Percentiles rank a stretch among this genome's conserved stretches.
phyloP scores from a whole-genome alignment of 805 yeast genomes.

The Saturnispora hagleri region DNA sequence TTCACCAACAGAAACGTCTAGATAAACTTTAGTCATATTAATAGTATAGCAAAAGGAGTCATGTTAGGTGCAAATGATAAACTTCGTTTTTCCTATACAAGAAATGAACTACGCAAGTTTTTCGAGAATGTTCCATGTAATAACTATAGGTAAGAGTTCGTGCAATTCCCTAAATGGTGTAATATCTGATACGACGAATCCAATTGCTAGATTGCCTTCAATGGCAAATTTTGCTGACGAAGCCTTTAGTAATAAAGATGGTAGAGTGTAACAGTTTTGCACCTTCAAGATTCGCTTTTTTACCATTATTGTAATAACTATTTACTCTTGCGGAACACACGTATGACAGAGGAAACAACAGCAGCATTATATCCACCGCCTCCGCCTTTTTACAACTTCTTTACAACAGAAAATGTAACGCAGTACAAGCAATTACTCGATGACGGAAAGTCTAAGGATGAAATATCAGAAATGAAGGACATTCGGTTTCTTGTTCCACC shows the following conservation, averaged over 20 bases:
- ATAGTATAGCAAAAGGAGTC: neutral
- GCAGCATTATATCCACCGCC: slow-evolving; percentile 92
- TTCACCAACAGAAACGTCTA: slow-evolving; percentile 73
- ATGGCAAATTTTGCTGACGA: neutral
- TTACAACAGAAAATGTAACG: slow-evolving; percentile 58
- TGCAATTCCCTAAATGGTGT: too few relatives aligned
- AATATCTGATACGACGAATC: neutral
- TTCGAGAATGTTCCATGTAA: neutral
- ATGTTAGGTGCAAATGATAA: neutral
- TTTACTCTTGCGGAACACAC: neutral
- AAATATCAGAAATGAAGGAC: slow-evolving; percentile 25
- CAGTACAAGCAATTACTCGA: slow-evolving; percentile 28
- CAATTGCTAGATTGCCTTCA: neutral
- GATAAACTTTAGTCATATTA: slow-evolving; percentile 47
- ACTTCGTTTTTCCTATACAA: neutral
- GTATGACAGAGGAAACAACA: slow-evolving; percentile 19
- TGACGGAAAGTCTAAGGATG: slow-evolving; percentile 17
- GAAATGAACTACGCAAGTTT: neutral
- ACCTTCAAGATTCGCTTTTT: neutral
- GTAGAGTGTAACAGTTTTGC: neutral
- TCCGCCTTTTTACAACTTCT: slow-evolving; percentile 70
- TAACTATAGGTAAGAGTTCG: too few relatives aligned
- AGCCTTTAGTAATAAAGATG: too few relatives aligned
- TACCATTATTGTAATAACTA: neutral
- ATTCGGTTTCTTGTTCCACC: slow-evolving; percentile 61